A percentile compares a stretch with the other conserved stretches of the same genome.
These are phyloP conservation scores for Agaricus blazei DNA, from an alignment of 768 basidiomycete species.

Conservation along the genomic window DNA sequence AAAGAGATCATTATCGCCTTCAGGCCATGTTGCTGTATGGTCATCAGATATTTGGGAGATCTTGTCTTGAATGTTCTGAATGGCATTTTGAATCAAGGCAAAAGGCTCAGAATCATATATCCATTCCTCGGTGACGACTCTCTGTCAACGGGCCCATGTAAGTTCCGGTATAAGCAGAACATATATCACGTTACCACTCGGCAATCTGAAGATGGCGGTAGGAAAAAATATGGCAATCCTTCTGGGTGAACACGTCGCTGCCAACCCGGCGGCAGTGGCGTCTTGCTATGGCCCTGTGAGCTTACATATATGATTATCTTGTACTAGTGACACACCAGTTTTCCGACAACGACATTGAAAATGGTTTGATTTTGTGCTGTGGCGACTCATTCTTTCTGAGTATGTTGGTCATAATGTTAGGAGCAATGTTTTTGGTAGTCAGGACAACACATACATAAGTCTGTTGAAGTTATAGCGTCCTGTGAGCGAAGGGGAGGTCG, in stretches of 20 bases:
- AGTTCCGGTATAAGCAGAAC: background rate
- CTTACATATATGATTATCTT: too few relatives aligned
- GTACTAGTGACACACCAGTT: background rate
- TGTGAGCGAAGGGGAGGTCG: too few relatives aligned
- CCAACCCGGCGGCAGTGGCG: background rate
- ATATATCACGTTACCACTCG: background rate
- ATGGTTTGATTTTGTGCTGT: background rate
- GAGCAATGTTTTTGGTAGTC: too few relatives aligned
- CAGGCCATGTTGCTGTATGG: background rate
- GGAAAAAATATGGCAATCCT: background rate
- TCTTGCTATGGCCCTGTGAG: too few relatives aligned
- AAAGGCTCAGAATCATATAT: background rate
- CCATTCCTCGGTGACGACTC: constrained; percentile 5
- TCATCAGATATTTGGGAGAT: background rate
- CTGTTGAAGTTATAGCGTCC: background rate
- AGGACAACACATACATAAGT: background rate
- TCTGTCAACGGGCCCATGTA: background rate
- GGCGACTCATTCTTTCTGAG: background rate
- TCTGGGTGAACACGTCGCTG: background rate
- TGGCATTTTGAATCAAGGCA: background rate
- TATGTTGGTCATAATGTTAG: background rate
- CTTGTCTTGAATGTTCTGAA: background rate
- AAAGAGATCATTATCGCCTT: background rate
- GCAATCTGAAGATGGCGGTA: background rate
- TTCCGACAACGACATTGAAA: background rate